phyloP scores from a whole-genome alignment of 1,284 basidiomycete species.

The Taiwanofungus camphoratus region DNA sequence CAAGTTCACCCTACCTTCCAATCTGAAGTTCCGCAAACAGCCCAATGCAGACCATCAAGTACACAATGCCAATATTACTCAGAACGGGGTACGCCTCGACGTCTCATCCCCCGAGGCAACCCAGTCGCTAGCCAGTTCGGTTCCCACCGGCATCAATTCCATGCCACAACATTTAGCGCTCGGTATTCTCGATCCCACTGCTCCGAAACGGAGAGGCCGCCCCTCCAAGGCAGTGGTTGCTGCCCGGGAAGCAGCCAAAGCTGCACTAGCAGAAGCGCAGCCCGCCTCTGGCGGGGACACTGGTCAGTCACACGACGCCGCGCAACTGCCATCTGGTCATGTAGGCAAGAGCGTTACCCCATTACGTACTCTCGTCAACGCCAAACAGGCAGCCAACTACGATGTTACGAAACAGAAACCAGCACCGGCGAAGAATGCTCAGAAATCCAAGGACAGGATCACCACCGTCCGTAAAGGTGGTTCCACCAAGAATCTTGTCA shows the following conservation, averaged over 20 bases:
- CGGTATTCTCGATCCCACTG: constrained; percentile 20
- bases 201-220: constrained; percentile 48
- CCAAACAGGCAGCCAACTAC: constrained; percentile 11
- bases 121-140: constrained; percentile 6
- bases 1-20: constrained; percentile 62
- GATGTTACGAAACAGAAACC: constrained; percentile 14
- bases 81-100: neutral
- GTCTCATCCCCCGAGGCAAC: constrained; percentile 8
- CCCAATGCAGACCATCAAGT: constrained; percentile 10
- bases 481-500: neutral
- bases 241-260: constrained; percentile 23
- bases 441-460: constrained; percentile 23
- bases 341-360: too few species aligned
- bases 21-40: constrained; percentile 25
- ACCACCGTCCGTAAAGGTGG: constrained; percentile 14
- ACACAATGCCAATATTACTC: neutral
- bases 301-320: neutral
- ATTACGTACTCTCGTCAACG: too few species aligned
- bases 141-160: constrained; percentile 9
- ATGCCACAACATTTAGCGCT: constrained; percentile 10
- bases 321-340: neutral
- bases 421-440: constrained; percentile 14
- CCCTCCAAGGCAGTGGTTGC: constrained; percentile 41
- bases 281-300: neutral
- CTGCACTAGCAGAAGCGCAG: constrained; percentile 9